Base-by-base conservation (phyloP, 106 monocot genomes). In the Alisma plantagoaquatica region DNA sequence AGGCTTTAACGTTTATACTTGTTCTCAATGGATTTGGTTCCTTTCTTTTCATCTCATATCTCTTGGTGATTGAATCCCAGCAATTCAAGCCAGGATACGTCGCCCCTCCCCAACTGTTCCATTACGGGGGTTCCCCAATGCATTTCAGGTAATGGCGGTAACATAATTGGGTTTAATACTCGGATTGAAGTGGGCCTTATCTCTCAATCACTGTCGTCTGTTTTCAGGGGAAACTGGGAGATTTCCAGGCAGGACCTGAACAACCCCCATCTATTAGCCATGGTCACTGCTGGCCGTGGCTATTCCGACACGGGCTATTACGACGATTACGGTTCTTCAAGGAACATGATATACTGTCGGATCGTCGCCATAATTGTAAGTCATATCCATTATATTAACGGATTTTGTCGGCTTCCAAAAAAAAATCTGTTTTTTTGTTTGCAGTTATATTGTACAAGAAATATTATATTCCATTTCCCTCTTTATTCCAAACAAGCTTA, bases 31-130 rank as follows among this genome's bases (percentile, higher is more conserved):
- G 14, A 16, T 46, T 46, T 18, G 6, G 9, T 38, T 38, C 35
- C 14, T 14, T 38, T 38, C 6, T 38, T 7, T 7, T 38, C 14
- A 38, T 7, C 14, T 7, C 14, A 38, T 38, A 14, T 38, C 6
- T 6, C 6, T 38, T 38, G 9, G 6, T 38, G 6, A 45, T 19
- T 21, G 14, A 10, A n/a, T 35, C 59, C n/a, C 71, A 92, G 92
- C 68, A 73, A 83, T 92, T 87, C 59, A 74, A 74, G 65, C 92
- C 92, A 30, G 86, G 83, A 26, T 92, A 92, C 52, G 83, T 86
- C 18, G 65, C 82, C 23, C 79, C 86, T 11, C 86, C 78, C 2
- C 63, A 69, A 46, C 64, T 92, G 58, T 83, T 87, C 69, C 79
- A 80, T 46, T 83, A 75, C 68, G 82, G 83, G 26, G 55, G 76